phyloP scores from a whole-genome alignment of 139 green algal genomes.

The Desmodesmus armatus region DNA sequence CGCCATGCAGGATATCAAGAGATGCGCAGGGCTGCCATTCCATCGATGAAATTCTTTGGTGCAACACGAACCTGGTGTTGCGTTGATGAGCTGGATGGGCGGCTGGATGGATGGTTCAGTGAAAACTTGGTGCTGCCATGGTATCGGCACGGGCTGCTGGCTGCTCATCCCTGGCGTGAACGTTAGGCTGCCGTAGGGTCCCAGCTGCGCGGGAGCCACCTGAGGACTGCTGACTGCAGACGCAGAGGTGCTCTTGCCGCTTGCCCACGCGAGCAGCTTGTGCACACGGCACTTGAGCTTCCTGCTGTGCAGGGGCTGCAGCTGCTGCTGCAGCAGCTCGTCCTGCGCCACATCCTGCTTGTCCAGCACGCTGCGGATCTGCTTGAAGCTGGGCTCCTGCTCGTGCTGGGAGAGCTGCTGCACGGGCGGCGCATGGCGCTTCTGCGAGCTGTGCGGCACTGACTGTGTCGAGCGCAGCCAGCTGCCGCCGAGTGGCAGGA shows the following conservation, averaged over 20 bases:
- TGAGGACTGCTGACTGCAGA: neutral
- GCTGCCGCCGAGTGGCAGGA: neutral
- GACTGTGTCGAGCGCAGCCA: no score
- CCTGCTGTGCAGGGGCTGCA: neutral
- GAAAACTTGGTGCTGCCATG: neutral
- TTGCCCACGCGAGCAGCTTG: neutral
- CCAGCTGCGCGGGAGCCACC: neutral
- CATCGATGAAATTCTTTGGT: no score
- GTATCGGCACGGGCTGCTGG: neutral
- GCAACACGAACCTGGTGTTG: no score
- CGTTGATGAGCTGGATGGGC: no score
- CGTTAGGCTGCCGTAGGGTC: neutral
- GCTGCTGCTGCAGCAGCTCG: neutral
- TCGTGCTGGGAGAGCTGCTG: neutral
- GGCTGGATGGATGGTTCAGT: no score
- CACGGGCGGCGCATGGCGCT: no score
- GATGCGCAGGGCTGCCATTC: no score
- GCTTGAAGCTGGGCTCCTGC: neutral
- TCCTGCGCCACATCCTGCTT: neutral
- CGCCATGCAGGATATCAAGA: no score
- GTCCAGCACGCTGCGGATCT: neutral
- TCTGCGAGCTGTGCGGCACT: no score
- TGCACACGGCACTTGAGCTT: neutral
- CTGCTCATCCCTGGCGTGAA: neutral
- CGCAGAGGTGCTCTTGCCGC: neutral